These are phyloP conservation scores for Lagenidium sp. DNA, from an alignment of 352 stramenopile species.

Conservation along the genomic window DNA sequence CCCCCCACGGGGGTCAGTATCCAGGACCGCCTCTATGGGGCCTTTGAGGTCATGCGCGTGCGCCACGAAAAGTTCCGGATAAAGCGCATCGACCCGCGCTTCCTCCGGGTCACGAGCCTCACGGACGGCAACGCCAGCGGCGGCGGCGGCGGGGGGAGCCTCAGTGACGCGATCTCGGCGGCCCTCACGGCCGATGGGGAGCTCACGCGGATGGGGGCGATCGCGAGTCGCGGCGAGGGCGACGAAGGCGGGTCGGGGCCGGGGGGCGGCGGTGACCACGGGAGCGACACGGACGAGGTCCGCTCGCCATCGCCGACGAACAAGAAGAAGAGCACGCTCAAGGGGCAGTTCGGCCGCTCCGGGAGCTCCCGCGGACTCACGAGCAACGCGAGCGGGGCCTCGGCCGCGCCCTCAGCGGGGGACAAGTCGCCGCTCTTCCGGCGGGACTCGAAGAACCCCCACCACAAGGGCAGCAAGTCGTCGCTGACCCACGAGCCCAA, in stretches of 20 bases:
- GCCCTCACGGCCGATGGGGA: conserved; percentile 13
- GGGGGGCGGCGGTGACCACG: conserved; percentile 1
- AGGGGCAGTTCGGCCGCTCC: conserved; percentile 14
- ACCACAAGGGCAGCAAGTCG: conserved; percentile 18
- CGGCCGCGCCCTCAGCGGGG: too few species aligned
- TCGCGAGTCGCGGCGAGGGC: conserved; percentile 13
- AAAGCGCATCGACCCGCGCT: conserved; percentile 41
- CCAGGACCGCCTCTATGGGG: conserved; percentile 66
- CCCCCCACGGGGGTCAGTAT: conserved; percentile 34
- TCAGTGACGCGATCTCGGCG: conserved; percentile 26
- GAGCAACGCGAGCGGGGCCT: too few species aligned
- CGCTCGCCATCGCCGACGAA: conserved; percentile 30
- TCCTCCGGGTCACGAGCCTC: conserved; percentile 20
- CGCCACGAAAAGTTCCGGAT: conserved; percentile 51
- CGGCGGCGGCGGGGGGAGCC: too few species aligned
- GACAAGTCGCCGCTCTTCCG: conserved; percentile 19
- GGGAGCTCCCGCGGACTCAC: conserved; percentile 30
- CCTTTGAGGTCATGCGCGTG: conserved; percentile 59
- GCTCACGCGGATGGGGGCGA: conserved; percentile 5
- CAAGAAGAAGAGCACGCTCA: conserved; percentile 40
- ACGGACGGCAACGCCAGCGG: conserved; percentile 17
- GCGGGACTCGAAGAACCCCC: conserved; percentile 39
- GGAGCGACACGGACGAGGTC: conserved; percentile 24
- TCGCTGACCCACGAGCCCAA: conserved; percentile 14
- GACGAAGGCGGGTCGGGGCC: too few species aligned